These are phyloP conservation scores for Xylogone sp. DNA, from an alignment of 2,329 filamentous ascomycete species.

Conservation along the genomic window DNA sequence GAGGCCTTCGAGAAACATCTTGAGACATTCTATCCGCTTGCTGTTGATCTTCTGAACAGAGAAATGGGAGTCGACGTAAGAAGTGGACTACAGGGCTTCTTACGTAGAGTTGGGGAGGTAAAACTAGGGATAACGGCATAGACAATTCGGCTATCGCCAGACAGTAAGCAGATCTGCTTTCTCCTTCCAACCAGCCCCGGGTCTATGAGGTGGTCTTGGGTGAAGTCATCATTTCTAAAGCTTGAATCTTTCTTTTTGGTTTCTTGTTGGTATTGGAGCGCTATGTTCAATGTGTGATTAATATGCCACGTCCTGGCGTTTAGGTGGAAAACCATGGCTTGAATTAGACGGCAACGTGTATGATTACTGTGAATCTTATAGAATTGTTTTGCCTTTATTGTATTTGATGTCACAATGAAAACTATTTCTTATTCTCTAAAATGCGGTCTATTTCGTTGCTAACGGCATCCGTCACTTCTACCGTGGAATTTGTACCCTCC, in stretches of 20 bases:
- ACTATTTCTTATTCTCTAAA: not conserved
- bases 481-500: slow-evolving; percentile 19
- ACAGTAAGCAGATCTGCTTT: slow-evolving; percentile 15
- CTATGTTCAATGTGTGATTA: slow-evolving; percentile 1
- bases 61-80: slow-evolving; percentile 81
- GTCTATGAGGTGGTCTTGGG: slow-evolving; percentile 13
- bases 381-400: slow-evolving; percentile 1
- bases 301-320: slow-evolving; percentile 8
- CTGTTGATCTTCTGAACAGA: slow-evolving; percentile 76
- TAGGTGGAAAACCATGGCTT: not conserved
- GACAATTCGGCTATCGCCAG: slow-evolving; percentile 10
- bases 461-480: slow-evolving; percentile 20
- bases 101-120: slow-evolving; percentile 81
- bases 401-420: not conserved
- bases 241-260: no score
- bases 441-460: slow-evolving; percentile 19
- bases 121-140: slow-evolving; percentile 41
- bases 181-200: slow-evolving; percentile 10
- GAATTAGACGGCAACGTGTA: slow-evolving; percentile 6
- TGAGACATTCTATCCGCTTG: slow-evolving; percentile 78
- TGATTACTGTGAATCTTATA: slow-evolving; percentile 4
- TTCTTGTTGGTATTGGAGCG: slow-evolving; percentile 3
- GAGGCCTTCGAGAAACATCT: slow-evolving; percentile 78
- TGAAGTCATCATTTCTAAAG: slow-evolving; percentile 10
- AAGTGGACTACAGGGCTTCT: slow-evolving; percentile 69